Evolutionary conservation across 106 monocot genomes (phyloP), one percentile per base, ranked within the genome.

Genomic region (Alisma plantagoaquatica): DNA sequence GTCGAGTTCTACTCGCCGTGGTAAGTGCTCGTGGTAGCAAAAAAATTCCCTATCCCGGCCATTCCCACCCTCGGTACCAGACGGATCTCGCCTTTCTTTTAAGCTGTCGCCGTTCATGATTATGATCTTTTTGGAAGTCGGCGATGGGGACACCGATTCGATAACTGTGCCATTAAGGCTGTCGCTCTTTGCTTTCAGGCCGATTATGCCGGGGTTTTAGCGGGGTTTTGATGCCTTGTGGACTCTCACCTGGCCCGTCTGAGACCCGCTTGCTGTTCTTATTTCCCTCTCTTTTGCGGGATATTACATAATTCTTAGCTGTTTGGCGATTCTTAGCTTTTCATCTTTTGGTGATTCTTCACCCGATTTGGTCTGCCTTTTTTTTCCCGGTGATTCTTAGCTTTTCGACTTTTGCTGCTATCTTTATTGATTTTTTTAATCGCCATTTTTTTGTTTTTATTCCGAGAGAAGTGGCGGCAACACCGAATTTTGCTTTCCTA

Each of bases 1-100:
- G 81, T 87, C 33, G 81, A 87, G 66, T 87, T 87, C 71, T 87
- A 81, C 66, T 81, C 86, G 27, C 86, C 86, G 10, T 87, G 86
- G 86, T 86, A 66, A 57, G 47, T 18, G 2, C 15, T 35, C 9
- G 14, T 38, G 6, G 35, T 7, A 7, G 27, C 2, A 27, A 29
- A 1, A 27, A 28, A 25, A 29, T 6, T 12, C 11, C 12, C 1
- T 11, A 27, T 38, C 14, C 35, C 14, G 35, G 14, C 31, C 7
- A 24, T 57, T 48, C 23, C 47, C 1, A 21, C 1, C 9, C 18
- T 48, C 23, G 21, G n/a, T 23, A 20, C 47, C 1, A 18, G 21
- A 7, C 18, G 2, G 47, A 48, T 20, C n/a, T 48, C 6, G 12
- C 27, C 25, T 22, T 11, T 24, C 23, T 4, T 10, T 3, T 19